Evolutionary conservation across 73 alveolate genomes (phyloP).

Genomic region (Stentor coeruleus): DNA sequence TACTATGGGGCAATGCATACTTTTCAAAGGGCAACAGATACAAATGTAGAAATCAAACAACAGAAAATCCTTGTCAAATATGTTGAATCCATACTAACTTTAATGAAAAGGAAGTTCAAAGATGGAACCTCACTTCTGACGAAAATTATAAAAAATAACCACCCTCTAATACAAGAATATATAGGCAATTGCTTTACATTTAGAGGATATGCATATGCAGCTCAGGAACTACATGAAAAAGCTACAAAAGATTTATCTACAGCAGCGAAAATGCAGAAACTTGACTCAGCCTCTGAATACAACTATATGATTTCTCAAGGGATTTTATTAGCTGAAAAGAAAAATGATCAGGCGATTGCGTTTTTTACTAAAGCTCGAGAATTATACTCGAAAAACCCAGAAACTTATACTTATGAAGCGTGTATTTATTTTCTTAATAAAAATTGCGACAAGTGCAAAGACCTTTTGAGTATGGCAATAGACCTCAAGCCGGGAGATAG

Average conservation of each 20-base stretch:
- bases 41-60: constrained; percentile 37
- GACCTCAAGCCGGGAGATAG: constrained; percentile 36
- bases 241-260: constrained; percentile 41
- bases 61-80: constrained; percentile 36
- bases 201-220: constrained; percentile 50
- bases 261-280: constrained; percentile 17
- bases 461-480: constrained; percentile 32
- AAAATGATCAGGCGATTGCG: constrained; percentile 27
- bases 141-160: constrained; percentile 18
- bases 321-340: constrained; percentile 30
- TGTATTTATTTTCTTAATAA: constrained; percentile 31
- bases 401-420: constrained; percentile 40
- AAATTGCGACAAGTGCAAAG: constrained; percentile 30
- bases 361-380: constrained; percentile 37
- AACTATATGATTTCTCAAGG: constrained; percentile 46
- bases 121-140: constrained; percentile 35
- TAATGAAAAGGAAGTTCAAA: constrained; percentile 49
- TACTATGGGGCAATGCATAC: constrained; percentile 56
- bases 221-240: constrained; percentile 40
- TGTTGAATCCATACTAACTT: constrained; percentile 45
- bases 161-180: constrained; percentile 36
- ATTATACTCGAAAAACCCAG: constrained; percentile 38
- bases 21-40: constrained; percentile 43
- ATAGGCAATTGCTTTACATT: constrained; percentile 36
- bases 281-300: constrained; percentile 38